Evolutionary conservation across 768 basidiomycete genomes (phyloP).

Genomic region (Kwoniella sp.): DNA sequence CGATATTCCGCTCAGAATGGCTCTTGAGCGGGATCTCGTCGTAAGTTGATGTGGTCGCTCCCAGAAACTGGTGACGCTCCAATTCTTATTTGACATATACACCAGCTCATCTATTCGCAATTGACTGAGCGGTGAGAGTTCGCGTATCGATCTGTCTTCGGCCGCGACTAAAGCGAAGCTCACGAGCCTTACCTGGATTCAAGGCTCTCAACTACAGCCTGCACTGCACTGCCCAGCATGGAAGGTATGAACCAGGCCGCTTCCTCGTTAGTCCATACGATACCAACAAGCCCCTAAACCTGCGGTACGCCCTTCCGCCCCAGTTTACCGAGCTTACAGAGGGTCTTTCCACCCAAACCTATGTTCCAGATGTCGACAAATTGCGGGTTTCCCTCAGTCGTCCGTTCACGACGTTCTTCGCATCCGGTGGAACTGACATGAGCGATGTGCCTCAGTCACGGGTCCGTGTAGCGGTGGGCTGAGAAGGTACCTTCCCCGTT

Average conservation of each 20-base stretch:
- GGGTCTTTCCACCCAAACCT: too few relatives aligned
- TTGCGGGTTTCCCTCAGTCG: too few relatives aligned
- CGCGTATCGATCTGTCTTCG: background rate
- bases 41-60: conserved; percentile 1
- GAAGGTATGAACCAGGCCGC: conserved; percentile 23
- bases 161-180: too few relatives aligned
- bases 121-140: background rate
- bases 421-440: too few relatives aligned
- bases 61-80: conserved; percentile 19
- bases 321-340: too few relatives aligned
- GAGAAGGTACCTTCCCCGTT: too few relatives aligned
- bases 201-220: conserved; percentile 4
- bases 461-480: too few relatives aligned
- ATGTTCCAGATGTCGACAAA: too few relatives aligned
- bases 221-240: conserved; percentile 17
- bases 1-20: conserved; percentile 33
- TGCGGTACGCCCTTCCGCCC: too few relatives aligned
- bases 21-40: conserved; percentile 9
- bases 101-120: background rate
- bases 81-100: conserved; percentile 17
- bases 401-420: too few relatives aligned
- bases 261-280: conserved; percentile 32
- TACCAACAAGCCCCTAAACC: conserved; percentile 7
- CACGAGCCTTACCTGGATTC: conserved; percentile 4
- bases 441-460: too few relatives aligned